Conservation (phyloP, 257 asterid species). For the Ligustrum vulgare region DNA sequence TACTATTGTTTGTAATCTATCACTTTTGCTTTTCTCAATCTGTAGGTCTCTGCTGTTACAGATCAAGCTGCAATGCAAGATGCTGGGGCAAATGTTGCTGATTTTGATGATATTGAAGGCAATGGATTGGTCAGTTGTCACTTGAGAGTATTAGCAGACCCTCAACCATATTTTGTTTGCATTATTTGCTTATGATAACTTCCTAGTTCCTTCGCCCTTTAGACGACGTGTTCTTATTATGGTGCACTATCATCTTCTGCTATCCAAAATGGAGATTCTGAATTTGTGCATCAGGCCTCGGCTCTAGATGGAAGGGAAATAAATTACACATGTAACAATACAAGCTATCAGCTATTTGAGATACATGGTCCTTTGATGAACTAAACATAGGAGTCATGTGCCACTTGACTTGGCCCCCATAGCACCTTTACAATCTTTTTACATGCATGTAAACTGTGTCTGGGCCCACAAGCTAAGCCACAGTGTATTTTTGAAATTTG, state of each 20-base stretch:
- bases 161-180: constrained; percentile 1
- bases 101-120: constrained; percentile 64
- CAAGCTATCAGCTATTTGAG: neutral
- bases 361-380: neutral
- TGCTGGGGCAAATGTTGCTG: constrained; percentile 59
- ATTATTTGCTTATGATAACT: neutral
- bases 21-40: constrained; percentile 5
- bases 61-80: constrained; percentile 62
- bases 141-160: neutral
- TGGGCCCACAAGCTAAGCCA: neutral
- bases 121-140: constrained; percentile 59
- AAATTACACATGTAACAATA: too few relatives aligned
- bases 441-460: neutral
- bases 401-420: neutral
- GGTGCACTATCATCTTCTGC: neutral
- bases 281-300: neutral
- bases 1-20: neutral
- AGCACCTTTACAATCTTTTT: neutral
- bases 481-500: too few relatives aligned
- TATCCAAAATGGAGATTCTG: neutral
- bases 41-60: constrained; percentile 67
- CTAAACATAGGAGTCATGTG: neutral
- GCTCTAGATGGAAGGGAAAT: neutral
- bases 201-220: neutral
- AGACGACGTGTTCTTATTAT: neutral